Base-by-base conservation (phyloP, 169 alveolate species). In the Neospora caninum region DNA sequence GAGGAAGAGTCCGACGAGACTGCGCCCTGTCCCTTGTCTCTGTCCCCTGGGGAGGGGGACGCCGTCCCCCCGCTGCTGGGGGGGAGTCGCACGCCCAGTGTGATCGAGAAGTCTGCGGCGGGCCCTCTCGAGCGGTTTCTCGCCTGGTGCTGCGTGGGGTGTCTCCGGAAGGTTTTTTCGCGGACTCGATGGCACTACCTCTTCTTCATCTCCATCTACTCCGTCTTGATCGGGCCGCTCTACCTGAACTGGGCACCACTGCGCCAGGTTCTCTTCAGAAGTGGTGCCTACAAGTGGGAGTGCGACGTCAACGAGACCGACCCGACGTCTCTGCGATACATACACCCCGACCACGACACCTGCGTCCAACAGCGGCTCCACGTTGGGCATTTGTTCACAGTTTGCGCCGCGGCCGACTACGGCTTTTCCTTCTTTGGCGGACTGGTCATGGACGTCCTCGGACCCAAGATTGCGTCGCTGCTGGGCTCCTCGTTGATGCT, bases 211-310 rank as follows among this genome's bases (percentile, higher is more conserved):
- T 91, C 39, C 7, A 13, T 91, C 49, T 88, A 91, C 10, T 88
- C 94, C 10, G 7, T 80, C 6, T 29, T 91, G 27, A 54, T 91
- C 10, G 94, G 94, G 13, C 94, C 94, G 43, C 89, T 73, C 45
- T 91, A 91, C 38, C 83, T 91, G 45, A 91, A 91, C 69, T 91
- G 94, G 94, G 89, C 94, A 42, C 94, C 94, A 20, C 84, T 91
- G 16, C 42, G 94, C 43, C 91, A 91, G 25, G 78, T 87, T 34
- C 91, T 91, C 70, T 45, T 80, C 64, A 18, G 64, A 6, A 73
- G 91, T 64, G 94, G 91, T 29, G 94, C 64, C 20, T 91, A 91
- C 54, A 88, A 36, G 16, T 91, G 94, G 94, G 73, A 73, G 69
- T 91, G 94, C 80, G 94, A 53, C 39, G 36, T 86, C 36, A 18